Evolutionary conservation across 208 protist genomes (phyloP), one percentile per base, ranked within the genome.

Genomic region (Tetramitus jugosus): DNA sequence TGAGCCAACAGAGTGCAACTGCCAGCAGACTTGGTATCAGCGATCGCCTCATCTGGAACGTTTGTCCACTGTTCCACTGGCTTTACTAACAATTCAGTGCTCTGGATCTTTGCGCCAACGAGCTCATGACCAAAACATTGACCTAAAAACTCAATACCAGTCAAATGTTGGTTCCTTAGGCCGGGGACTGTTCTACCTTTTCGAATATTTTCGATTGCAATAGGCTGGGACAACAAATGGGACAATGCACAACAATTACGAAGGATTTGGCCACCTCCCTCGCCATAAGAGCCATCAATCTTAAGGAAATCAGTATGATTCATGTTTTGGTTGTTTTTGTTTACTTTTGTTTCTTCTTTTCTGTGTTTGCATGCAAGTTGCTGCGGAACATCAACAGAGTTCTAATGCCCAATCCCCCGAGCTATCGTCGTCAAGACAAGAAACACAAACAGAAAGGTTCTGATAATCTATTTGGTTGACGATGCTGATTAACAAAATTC

Each of bases 181-280:
- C 67, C 67, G 26, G 67, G 67, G 39, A 31, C 23, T 23, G 31
- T 43, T 26, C 67, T 31, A 33, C 42, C 42, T 37, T 20, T 31
- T 56, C 67, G 7, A 33, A 74, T 53, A 35, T 74, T 74, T 33
- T 33, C 0, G 14, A 74, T 37, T 35, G 17, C 1, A 2, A 74
- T 74, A 0, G 67, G 29, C 26, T 53, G 46, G 26, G 26, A 3
- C 4, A 53, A 37, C 46, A 74, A 35, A 43, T 49, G n/a, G 26
- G 42, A 53, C 3, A 74, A 7, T 37, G 1, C 8, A 8, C 1
- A 26, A 7, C 2, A 53, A 37, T 60, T 61, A 42, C 69, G 2
- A 40, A 76, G 39, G 20, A 76, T 60, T 60, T 76, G 69, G 14
- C 69, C 69, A 33, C 69, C 69, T 4, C 69, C 69, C 42, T 76